Percentiles rank a stretch among this genome's conserved stretches.
phyloP scores from a whole-genome alignment of 2,329 filamentous ascomycete species.

The Colletotrichum viniferum region DNA sequence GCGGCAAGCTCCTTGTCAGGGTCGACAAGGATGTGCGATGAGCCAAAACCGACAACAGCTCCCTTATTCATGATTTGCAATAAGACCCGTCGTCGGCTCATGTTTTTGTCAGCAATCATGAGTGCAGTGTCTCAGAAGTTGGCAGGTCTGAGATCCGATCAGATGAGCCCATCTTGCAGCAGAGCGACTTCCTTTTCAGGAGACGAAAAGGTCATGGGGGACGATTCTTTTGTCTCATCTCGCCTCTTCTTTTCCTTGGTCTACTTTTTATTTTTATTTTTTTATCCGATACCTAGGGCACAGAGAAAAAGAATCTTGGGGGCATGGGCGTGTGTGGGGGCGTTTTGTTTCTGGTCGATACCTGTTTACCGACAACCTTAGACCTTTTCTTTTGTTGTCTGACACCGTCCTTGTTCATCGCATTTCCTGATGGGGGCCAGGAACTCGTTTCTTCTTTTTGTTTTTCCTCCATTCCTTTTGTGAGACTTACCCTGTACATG shows the following conservation, averaged over 20 bases:
- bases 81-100: background rate
- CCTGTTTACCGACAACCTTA: background rate
- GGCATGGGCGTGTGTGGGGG: constrained; percentile 4
- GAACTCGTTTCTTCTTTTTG: background rate
- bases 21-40: constrained; percentile 51
- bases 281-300: background rate
- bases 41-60: constrained; percentile 2
- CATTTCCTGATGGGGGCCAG: background rate
- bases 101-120: background rate
- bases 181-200: background rate
- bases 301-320: background rate
- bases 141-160: background rate
- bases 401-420: background rate
- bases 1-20: constrained; percentile 55
- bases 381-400: background rate
- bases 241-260: background rate
- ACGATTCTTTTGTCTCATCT: background rate
- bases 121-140: background rate
- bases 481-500: background rate
- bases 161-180: background rate
- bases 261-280: background rate
- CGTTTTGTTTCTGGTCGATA: background rate
- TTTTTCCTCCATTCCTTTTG: background rate
- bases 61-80: background rate
- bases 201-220: background rate